Evolutionary conservation across 2,329 filamentous ascomycete species (phyloP).

Genomic region (Sporothrix euskadiensis): DNA sequence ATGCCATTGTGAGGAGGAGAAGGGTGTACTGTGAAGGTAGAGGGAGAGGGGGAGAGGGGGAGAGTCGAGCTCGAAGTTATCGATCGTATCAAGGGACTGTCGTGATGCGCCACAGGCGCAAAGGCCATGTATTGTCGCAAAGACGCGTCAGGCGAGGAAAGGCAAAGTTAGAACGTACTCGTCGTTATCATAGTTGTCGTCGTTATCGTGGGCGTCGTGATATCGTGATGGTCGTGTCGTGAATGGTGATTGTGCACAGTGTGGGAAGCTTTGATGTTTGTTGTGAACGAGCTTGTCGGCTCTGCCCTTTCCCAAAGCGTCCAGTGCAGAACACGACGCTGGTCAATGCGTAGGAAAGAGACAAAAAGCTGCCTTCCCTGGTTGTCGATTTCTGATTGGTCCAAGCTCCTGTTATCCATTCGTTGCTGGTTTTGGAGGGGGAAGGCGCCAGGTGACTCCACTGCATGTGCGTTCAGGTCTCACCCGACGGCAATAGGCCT

Average conservation of each 20-base stretch:
- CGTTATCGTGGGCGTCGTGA: background rate
- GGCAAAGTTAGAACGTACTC: background rate
- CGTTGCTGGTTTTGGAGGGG: background rate
- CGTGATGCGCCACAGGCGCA: constrained; percentile 21
- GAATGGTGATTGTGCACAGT: background rate
- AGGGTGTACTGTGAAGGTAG: background rate
- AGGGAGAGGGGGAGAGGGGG: background rate
- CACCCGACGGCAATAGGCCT: background rate
- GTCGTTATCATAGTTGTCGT: background rate
- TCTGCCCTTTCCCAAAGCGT: background rate
- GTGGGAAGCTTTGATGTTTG: background rate
- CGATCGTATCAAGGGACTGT: background rate
- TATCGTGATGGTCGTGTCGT: background rate
- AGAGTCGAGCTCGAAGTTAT: background rate
- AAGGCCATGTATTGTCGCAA: constrained; percentile 2
- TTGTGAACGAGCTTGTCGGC: background rate
- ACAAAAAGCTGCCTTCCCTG: background rate
- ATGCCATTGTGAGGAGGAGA: constrained; percentile 56
- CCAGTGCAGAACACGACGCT: background rate
- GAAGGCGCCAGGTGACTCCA: constrained; percentile 4
- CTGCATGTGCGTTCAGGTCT: constrained; percentile 1
- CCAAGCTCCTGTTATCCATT: constrained; percentile 9
- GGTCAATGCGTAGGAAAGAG: background rate
- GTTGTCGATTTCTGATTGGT: constrained; percentile 11
- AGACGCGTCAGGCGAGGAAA: background rate